Evolutionary conservation across 2,329 filamentous ascomycete species (phyloP), one percentile per base, ranked within the genome.

Genomic region (Xylariales sp.): DNA sequence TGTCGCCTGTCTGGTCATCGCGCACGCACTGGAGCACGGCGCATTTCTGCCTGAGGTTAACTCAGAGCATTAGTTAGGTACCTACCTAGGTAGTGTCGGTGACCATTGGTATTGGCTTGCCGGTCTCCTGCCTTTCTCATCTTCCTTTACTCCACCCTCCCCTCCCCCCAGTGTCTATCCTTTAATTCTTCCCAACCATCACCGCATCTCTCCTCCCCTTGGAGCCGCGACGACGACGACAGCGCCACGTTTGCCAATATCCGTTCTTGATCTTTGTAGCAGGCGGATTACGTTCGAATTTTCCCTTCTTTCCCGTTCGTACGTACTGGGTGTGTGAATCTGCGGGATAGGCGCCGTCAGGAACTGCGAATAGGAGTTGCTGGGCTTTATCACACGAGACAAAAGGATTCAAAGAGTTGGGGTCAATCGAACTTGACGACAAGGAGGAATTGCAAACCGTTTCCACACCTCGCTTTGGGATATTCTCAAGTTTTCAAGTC

Each of bases 271-370:
- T 31, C 37, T 28, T 29, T 27, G 37, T 18, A 28, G n/a, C 18
- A n/a, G 18, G 20, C n/a, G n/a, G n/a, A n/a, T n/a, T n/a, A n/a
- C n/a, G n/a, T n/a, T n/a, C n/a, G n/a, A n/a, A n/a, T 8, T 31
- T 39, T 53, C 51, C 48, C 48, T 52, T 52, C 50, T 47, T 45
- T 51, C 50, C 44, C 48, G 48, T 37, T 48, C 47, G 14, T 21
- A 15, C 37, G 25, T 21, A n/a, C 16, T 12, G 29, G 20, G n/a
- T n/a, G n/a, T n/a, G n/a, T n/a, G n/a, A n/a, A n/a, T n/a, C n/a
- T 27, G 24, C 8, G n/a, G 24, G 24, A 27, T 27, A 27, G 24
- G 42, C 50, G 50, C 51, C 38, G 52, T 53, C 51, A 50, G 51
- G 52, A 47, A 54, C 51, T 49, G 51, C 51, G 50, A 51, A 44